Evolutionary conservation across 345 rosid species (phyloP).

Genomic region (Stellera chamaejasme): DNA sequence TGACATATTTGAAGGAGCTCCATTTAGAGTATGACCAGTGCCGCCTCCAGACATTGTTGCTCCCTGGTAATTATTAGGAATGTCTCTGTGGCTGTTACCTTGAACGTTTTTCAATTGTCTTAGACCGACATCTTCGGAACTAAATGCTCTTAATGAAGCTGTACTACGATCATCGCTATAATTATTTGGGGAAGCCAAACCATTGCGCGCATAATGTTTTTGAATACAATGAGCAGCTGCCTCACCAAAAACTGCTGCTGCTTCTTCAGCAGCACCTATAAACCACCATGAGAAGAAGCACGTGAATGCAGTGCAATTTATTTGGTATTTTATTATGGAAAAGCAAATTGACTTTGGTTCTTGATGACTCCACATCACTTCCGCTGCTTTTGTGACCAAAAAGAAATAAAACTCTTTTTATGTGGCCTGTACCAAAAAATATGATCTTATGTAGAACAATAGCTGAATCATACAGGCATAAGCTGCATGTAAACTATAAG

Average conservation of each 20-base stretch:
- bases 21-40: conserved; percentile 55
- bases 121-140: conserved; percentile 55
- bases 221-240: conserved; percentile 77
- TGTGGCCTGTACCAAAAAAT: no score
- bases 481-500: no score
- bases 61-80: conserved; percentile 58
- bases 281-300: conserved; percentile 5
- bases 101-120: conserved; percentile 64
- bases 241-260: conserved; percentile 78
- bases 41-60: conserved; percentile 24
- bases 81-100: conserved; percentile 63
- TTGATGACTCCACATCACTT: not conserved
- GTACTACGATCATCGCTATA: conserved; percentile 55
- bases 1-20: conserved; percentile 56
- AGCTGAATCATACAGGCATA: no score
- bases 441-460: no score
- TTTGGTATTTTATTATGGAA: no score
- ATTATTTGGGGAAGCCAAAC: conserved; percentile 30
- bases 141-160: conserved; percentile 29
- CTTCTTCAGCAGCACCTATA: conserved; percentile 91
- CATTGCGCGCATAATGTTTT: conserved; percentile 59
- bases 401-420: no score
- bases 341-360: no score
- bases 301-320: no score
- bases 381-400: no score